Base-by-base conservation (phyloP, 1,139 yeast genomes). In the Candida dubliniensis region DNA sequence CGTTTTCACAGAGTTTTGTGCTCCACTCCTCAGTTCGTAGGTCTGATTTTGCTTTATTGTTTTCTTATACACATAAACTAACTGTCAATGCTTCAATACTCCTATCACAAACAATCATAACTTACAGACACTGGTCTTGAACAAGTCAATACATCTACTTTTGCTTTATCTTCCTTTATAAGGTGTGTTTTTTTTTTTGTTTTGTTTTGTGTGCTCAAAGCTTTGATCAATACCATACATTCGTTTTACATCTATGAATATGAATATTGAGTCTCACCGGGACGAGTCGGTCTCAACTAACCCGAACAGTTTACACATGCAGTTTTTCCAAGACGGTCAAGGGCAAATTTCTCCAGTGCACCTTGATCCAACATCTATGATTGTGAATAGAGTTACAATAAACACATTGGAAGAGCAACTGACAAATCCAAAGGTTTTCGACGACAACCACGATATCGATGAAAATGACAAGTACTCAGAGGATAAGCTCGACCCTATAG, bases 401-500 rank as follows among this genome's bases (percentile, higher is more conserved):
- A 38, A 32, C 11, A 31, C 41, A 10, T 18, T 32, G 14, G 36
- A 25, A 9, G 31, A n/a, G 30, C 31, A 13, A 10, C 25, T 12
- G 29, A 15, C 15, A 1, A 31, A 14, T 10, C 25, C 15, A 4
- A 38, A 32, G 26, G 25, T 23, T 9, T 24, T 14, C n/a, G 41
- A 31, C 3, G 34, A 14, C 14, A 31, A 24, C 10, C 31, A 25
- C 3, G 36, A 32, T 10, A 18, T 4, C 23, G 23, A 18, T 7
- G 39, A 36, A 15, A 26, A 29, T 8, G 39, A 29, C 12, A 38
- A 25, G 27, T 31, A 38, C 24, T 31, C 41, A 4, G 41, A 38
- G 32, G 41, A 38, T 24, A 38, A 10, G 14, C 36, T 38, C 3
- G 41, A 38, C 12, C 41, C 41, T 10, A 31, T 38, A 8, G 41